Conservation (phyloP, 2,329 filamentous ascomycete genomes). For the Thelonectria olida region DNA sequence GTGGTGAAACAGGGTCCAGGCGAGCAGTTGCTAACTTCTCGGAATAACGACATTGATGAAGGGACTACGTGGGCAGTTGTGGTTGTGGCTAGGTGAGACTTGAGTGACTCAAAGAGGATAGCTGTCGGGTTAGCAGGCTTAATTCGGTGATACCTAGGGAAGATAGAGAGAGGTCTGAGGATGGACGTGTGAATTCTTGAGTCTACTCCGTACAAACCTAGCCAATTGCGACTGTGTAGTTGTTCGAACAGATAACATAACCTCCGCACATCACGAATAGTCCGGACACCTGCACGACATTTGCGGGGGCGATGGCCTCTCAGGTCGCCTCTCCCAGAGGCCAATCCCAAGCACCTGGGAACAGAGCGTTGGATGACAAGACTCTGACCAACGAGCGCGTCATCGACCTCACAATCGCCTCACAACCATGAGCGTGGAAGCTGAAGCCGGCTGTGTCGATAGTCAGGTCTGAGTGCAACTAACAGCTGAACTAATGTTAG, state of each 20-base stretch:
- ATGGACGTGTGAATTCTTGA: too few relatives aligned
- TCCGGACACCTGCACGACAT: constrained; percentile 26
- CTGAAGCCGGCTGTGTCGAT: constrained; percentile 24
- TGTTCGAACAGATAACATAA: too few relatives aligned
- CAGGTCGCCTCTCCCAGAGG: not conserved
- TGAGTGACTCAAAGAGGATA: not conserved
- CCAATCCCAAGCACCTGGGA: not conserved
- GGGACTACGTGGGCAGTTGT: too few relatives aligned
- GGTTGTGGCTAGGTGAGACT: not conserved
- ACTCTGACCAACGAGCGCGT: constrained; percentile 10
- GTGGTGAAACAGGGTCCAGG: too few relatives aligned
- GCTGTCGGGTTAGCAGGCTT: not conserved
- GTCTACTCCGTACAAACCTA: too few relatives aligned
- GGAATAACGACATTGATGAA: not conserved
- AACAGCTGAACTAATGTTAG: constrained; percentile 21
- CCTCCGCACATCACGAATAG: too few relatives aligned
- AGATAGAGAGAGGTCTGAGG: too few relatives aligned
- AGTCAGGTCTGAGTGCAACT: constrained; percentile 22
- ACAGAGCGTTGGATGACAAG: not conserved
- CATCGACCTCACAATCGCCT: constrained; percentile 7
- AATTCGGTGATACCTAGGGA: too few relatives aligned
- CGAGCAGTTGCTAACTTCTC: not conserved
- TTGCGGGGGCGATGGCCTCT: constrained; percentile 19
- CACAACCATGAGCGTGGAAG: constrained; percentile 10
- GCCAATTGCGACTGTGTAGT: too few relatives aligned